phyloP scores from a whole-genome alignment of 2,329 filamentous ascomycete genomes.

The Colletotrichum incanum region DNA sequence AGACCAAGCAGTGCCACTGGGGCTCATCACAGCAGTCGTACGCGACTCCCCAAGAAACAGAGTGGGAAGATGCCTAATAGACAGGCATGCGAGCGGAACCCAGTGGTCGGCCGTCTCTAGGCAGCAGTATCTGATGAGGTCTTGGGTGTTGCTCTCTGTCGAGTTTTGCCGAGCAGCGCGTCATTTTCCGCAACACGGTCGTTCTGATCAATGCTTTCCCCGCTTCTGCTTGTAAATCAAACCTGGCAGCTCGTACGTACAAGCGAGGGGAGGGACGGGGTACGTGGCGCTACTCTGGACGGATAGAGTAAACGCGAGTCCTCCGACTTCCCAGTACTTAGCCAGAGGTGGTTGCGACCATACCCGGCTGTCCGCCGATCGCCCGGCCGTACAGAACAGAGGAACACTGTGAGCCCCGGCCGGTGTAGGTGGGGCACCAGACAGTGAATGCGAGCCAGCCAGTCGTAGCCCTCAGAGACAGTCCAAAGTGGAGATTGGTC shows the following conservation, averaged over 20 bases:
- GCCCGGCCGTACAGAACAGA: too few species aligned
- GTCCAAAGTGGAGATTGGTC: not conserved
- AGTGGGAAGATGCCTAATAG: not conserved
- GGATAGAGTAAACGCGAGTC: not conserved
- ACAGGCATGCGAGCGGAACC: not conserved
- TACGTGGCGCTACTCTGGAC: not conserved
- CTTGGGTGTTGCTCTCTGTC: not conserved
- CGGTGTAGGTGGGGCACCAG: slow-evolving; percentile 2
- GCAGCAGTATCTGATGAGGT: not conserved
- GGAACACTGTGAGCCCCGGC: not conserved
- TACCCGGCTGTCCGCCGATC: not conserved
- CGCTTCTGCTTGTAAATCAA: not conserved
- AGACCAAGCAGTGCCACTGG: not conserved
- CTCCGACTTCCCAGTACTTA: not conserved
- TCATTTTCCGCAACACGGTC: not conserved
- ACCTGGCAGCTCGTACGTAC: too few species aligned
- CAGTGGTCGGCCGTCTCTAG: not conserved
- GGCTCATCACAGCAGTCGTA: not conserved
- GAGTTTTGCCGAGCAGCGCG: not conserved
- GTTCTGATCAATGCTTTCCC: not conserved
- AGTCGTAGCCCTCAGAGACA: slow-evolving; percentile 7
- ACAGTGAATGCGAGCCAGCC: slow-evolving; percentile 15
- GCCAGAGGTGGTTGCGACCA: not conserved
- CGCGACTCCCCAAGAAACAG: too few species aligned
- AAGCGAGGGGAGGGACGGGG: too few species aligned